A percentile compares a stretch with the other conserved stretches of the same genome.
These are phyloP conservation scores for Scedosporium dehoogii DNA, from an alignment of 2,329 filamentous ascomycete genomes.

Conservation along the genomic window DNA sequence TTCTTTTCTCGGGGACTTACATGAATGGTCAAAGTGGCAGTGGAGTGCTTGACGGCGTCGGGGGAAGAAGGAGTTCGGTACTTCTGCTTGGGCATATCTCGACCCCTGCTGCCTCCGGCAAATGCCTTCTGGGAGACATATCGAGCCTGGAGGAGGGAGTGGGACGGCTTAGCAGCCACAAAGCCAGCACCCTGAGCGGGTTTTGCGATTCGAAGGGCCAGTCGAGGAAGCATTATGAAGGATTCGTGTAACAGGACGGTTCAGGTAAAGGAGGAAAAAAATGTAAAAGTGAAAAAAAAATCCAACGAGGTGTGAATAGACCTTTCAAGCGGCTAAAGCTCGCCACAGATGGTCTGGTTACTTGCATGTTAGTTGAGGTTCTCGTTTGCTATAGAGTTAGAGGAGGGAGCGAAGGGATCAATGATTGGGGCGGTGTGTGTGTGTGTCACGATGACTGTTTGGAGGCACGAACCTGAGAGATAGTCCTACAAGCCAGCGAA, in stretches of 20 bases:
- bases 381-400: slow-evolving; percentile 6
- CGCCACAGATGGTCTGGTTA: slow-evolving; percentile 32
- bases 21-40: slow-evolving; percentile 87
- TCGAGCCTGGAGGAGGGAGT: slow-evolving; percentile 18
- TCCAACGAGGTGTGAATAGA: slow-evolving; percentile 6
- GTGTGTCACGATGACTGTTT: slow-evolving; percentile 31
- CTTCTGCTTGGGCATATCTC: slow-evolving; percentile 38
- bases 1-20: slow-evolving; percentile 35
- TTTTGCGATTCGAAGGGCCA: slow-evolving; percentile 42
- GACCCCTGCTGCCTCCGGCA: slow-evolving; percentile 50
- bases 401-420: slow-evolving; percentile 8
- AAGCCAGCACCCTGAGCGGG: slow-evolving; percentile 36
- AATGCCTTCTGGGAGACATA: slow-evolving; percentile 31
- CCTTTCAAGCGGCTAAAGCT: slow-evolving; percentile 16
- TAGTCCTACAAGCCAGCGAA: slow-evolving; percentile 46
- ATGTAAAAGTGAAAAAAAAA: slow-evolving; percentile 11
- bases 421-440: slow-evolving; percentile 24
- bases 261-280: slow-evolving; percentile 12
- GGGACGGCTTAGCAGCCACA: slow-evolving; percentile 17
- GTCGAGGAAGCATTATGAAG: slow-evolving; percentile 48
- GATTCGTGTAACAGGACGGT: slow-evolving; percentile 8
- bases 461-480: slow-evolving; percentile 54
- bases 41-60: slow-evolving; percentile 15
- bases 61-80: slow-evolving; percentile 8
- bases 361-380: slow-evolving; percentile 12